phyloP scores from a whole-genome alignment of 305 asterid genomes.

The Solanum aculeatissimum region DNA sequence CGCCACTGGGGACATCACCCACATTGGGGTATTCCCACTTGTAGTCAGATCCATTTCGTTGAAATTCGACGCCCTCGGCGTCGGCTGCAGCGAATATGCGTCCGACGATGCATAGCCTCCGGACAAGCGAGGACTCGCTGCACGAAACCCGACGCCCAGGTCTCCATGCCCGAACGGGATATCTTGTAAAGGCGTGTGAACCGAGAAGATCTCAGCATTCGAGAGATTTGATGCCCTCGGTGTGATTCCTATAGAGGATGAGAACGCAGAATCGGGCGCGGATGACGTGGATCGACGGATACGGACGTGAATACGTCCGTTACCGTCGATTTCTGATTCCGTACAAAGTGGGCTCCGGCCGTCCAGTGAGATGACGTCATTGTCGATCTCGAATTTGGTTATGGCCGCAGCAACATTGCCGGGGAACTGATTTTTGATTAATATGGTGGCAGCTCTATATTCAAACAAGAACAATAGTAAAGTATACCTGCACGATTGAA shows the following conservation, averaged over 20 bases:
- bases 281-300: constrained; percentile 62
- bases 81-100: constrained; percentile 62
- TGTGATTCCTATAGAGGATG: constrained; percentile 46
- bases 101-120: constrained; percentile 61
- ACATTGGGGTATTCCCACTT: constrained; percentile 3
- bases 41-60: constrained; percentile 47
- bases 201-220: constrained; percentile 51
- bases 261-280: constrained; percentile 23
- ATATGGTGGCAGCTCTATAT: constrained; percentile 54
- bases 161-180: constrained; percentile 15
- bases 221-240: constrained; percentile 59
- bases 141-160: constrained; percentile 21
- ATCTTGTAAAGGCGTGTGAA: constrained; percentile 31
- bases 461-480: constrained; percentile 56
- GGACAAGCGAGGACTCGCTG: constrained; percentile 44
- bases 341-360: constrained; percentile 63
- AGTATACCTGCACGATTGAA: constrained; percentile 41
- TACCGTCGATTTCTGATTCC: constrained; percentile 41
- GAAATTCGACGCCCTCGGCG: constrained; percentile 52
- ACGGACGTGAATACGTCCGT: constrained; percentile 48
- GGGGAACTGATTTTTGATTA: constrained; percentile 51
- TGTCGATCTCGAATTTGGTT: constrained; percentile 40
- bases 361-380: constrained; percentile 59
- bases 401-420: constrained; percentile 50
- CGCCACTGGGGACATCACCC: constrained; percentile 10